phyloP scores from a whole-genome alignment of 441 rosid genomes.

The Hypseocharis bilobata region DNA sequence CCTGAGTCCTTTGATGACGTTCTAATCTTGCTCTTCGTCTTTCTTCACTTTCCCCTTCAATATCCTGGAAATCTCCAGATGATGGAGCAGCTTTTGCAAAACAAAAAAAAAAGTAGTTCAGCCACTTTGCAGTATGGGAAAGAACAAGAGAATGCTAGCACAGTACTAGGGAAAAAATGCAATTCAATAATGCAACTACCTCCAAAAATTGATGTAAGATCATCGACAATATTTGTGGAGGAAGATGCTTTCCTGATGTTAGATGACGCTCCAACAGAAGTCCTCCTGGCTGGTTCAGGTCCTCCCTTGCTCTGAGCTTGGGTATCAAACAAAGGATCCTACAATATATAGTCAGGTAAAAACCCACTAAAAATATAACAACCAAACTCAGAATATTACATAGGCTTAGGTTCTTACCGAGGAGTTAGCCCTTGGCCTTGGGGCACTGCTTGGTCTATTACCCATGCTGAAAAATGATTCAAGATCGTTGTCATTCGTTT shows the following conservation, averaged over 20 bases:
- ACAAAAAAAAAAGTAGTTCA: constrained; percentile 19
- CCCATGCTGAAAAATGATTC: constrained; percentile 66
- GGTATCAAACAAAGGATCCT: constrained; percentile 68
- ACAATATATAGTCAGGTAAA: constrained; percentile 25
- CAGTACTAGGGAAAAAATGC: not conserved
- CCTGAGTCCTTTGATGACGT: constrained; percentile 92
- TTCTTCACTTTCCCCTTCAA: constrained; percentile 83
- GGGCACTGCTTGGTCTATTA: constrained; percentile 71
- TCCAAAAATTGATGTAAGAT: constrained; percentile 80
- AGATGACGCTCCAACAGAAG: constrained; percentile 51
- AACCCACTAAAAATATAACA: constrained; percentile 4
- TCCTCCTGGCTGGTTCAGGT: constrained; percentile 44
- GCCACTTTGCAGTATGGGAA: constrained; percentile 14
- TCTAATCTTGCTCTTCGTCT: constrained; percentile 83
- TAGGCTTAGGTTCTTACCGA: constrained; percentile 39
- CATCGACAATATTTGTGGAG: constrained; percentile 62
- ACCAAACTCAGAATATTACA: constrained; percentile 13
- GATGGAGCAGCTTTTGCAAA: constrained; percentile 41
- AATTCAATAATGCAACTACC: constrained; percentile 31
- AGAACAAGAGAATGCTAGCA: constrained; percentile 3
- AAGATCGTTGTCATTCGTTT: constrained; percentile 58
- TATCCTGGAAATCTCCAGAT: constrained; percentile 68
- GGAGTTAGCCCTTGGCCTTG: constrained; percentile 62
- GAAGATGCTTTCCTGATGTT: constrained; percentile 74
- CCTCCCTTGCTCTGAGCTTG: constrained; percentile 48